A percentile compares a stretch with the other conserved stretches of the same genome.
Conservation (phyloP, 2,329 filamentous ascomycete genomes). For the Diaporthe helianthi region DNA sequence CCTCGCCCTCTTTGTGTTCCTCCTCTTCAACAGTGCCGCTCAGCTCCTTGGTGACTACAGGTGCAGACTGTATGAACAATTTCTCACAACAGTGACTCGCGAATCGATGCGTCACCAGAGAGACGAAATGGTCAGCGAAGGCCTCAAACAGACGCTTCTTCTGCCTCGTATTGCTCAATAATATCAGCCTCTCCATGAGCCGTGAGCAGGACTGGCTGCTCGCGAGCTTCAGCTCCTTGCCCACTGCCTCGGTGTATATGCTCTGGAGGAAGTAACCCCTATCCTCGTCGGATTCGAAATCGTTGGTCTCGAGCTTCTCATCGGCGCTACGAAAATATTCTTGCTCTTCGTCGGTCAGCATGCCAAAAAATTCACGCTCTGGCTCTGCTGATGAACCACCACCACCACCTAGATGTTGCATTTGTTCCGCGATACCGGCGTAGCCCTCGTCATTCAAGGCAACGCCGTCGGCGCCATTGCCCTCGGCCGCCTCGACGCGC, state of each 20-base stretch:
- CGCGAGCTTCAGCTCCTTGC: constrained; percentile 94
- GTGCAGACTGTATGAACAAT: constrained; percentile 83
- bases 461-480: constrained; percentile 28
- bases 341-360: constrained; percentile 91
- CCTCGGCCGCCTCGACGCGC: constrained; percentile 35
- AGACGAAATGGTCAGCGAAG: constrained; percentile 85
- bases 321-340: constrained; percentile 94
- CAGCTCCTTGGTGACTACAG: constrained; percentile 78
- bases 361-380: constrained; percentile 86
- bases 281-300: constrained; percentile 81
- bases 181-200: constrained; percentile 88
- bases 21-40: constrained; percentile 51
- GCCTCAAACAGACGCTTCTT: constrained; percentile 87
- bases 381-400: constrained; percentile 35
- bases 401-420: constrained; percentile 10
- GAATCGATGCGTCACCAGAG: constrained; percentile 92
- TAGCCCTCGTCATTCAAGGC: background rate
- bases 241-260: constrained; percentile 84
- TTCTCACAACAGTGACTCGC: constrained; percentile 97
- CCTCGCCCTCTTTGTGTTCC: constrained; percentile 46
- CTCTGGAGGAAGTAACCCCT: constrained; percentile 76
- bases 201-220: constrained; percentile 95
- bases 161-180: constrained; percentile 78
- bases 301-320: constrained; percentile 87
- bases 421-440: constrained; percentile 18